These are phyloP conservation scores for Penicillium occitanis DNA, from an alignment of 2,329 filamentous ascomycete species.

Conservation along the genomic window DNA sequence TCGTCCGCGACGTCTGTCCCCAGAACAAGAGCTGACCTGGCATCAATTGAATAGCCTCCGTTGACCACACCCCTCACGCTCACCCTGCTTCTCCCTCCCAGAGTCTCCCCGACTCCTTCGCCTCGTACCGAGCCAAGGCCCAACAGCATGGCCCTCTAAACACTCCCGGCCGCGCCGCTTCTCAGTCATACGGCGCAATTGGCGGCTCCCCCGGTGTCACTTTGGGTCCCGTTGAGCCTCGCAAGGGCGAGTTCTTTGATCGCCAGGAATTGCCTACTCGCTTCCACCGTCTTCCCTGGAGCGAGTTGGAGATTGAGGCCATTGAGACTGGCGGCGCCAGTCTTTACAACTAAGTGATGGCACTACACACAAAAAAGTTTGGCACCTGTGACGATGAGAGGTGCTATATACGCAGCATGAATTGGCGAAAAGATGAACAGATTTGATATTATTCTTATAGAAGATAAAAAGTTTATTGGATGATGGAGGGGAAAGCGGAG, in stretches of 20 bases:
- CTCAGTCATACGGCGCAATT: slow-evolving; percentile 41
- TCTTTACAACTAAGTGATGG: slow-evolving; percentile 50
- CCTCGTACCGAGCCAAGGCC: slow-evolving; percentile 61
- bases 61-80: slow-evolving; percentile 57
- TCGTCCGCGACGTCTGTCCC: neutral
- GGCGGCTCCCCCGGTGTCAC: slow-evolving; percentile 66
- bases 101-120: slow-evolving; percentile 61
- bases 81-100: slow-evolving; percentile 59
- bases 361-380: neutral
- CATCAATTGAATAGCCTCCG: slow-evolving; percentile 34
- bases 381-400: neutral
- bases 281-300: slow-evolving; percentile 75
- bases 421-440: slow-evolving; percentile 2
- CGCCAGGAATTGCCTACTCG: slow-evolving; percentile 80
- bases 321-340: slow-evolving; percentile 90
- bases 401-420: slow-evolving; percentile 3
- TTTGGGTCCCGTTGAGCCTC: slow-evolving; percentile 70
- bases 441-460: slow-evolving; percentile 6
- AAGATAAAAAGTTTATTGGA: slow-evolving; percentile 10
- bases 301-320: slow-evolving; percentile 85
- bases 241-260: slow-evolving; percentile 79
- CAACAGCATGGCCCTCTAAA: slow-evolving; percentile 64
- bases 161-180: slow-evolving; percentile 33
- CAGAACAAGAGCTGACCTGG: neutral
- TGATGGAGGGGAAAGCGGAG: neutral